These are phyloP conservation scores for Gymnopus androsaceus DNA, from an alignment of 1,284 basidiomycete genomes.

Conservation along the genomic window DNA sequence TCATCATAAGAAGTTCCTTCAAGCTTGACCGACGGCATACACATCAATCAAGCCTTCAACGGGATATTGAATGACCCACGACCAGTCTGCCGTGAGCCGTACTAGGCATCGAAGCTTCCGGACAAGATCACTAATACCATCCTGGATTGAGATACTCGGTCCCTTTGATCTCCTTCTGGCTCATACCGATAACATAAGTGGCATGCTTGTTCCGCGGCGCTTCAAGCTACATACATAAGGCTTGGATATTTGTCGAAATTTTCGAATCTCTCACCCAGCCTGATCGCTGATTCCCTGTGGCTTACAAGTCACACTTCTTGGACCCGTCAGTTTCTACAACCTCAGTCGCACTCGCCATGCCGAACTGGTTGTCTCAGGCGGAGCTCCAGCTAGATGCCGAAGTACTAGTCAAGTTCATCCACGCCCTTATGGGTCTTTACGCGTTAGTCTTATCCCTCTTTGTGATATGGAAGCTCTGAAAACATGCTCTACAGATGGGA, in stretches of 20 bases:
- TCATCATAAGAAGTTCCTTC: no score
- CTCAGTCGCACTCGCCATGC: constrained; percentile 7
- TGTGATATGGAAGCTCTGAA: constrained; percentile 4
- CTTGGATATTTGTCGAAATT: background rate
- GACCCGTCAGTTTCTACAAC: background rate
- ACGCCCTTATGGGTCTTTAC: constrained; percentile 66
- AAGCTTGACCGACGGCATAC: no score
- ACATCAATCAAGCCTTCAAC: no score
- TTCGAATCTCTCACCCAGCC: background rate
- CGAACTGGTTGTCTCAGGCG: constrained; percentile 15
- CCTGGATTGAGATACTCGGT: background rate
- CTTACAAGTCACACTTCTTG: no score
- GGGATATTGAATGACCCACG: no score
- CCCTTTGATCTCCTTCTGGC: background rate
- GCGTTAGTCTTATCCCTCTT: constrained; percentile 40
- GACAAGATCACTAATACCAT: background rate
- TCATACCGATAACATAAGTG: background rate
- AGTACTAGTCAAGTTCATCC: constrained; percentile 67
- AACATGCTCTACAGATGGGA: constrained; percentile 50
- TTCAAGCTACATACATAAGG: background rate
- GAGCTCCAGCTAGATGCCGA: constrained; percentile 21
- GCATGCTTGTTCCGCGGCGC: background rate
- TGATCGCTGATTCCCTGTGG: background rate
- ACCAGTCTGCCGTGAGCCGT: no score
- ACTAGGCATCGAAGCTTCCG: background rate